Evolutionary conservation across 2,329 filamentous ascomycete species (phyloP).

Genomic region (Penicillium occitanis): DNA sequence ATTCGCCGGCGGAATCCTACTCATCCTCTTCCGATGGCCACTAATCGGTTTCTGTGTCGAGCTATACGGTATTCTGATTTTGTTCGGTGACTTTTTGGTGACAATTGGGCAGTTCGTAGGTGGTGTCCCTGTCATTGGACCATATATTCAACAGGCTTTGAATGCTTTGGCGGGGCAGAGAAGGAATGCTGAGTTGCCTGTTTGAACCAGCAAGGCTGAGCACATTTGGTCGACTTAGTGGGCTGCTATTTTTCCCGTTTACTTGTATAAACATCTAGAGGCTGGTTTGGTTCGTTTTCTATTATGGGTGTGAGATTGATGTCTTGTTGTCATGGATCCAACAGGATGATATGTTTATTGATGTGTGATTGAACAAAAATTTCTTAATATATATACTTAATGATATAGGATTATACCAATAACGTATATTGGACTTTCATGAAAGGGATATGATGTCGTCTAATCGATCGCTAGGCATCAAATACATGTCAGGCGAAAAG

Average conservation of each 20-base stretch:
- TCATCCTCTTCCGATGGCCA: constrained; percentile 89
- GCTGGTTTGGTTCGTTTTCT: neutral
- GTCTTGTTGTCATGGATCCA: constrained; percentile 6
- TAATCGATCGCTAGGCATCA: too few species aligned
- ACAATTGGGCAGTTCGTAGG: constrained; percentile 87
- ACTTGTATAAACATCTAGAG: neutral
- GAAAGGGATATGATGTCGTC: too few species aligned
- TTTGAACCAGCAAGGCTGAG: constrained; percentile 18
- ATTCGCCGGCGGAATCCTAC: constrained; percentile 76
- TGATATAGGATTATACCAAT: neutral
- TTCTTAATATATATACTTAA: neutral
- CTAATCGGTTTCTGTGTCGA: constrained; percentile 88
- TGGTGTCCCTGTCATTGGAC: constrained; percentile 79
- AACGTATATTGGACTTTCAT: too few species aligned
- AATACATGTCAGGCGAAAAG: too few species aligned
- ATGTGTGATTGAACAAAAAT: neutral
- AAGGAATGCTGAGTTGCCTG: constrained; percentile 68
- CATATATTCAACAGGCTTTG: constrained; percentile 74
- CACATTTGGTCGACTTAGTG: neutral
- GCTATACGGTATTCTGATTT: constrained; percentile 84
- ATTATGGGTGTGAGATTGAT: neutral
- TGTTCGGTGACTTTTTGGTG: constrained; percentile 95
- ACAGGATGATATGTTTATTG: neutral
- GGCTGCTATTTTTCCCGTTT: neutral
- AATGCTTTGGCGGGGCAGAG: constrained; percentile 69